Conservation (phyloP, 192 early-diverging fungal genomes). For the Entophlyctis helioformis region DNA sequence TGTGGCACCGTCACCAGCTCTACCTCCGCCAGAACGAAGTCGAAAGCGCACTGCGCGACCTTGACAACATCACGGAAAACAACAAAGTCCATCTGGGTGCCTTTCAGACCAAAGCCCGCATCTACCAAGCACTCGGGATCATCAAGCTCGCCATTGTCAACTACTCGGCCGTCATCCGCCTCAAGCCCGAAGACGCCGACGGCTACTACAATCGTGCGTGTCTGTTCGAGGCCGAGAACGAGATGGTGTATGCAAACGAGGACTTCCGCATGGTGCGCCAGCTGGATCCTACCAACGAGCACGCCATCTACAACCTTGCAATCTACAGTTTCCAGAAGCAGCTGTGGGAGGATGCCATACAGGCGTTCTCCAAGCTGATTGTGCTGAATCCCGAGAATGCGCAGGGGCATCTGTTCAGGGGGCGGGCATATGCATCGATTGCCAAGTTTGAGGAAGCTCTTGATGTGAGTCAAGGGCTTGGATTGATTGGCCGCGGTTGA, state of each 20-base stretch:
- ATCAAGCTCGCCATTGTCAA: conserved; percentile 37
- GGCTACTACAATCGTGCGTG: conserved; percentile 37
- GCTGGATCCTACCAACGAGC: conserved; percentile 36
- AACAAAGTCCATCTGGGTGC: conserved; percentile 37
- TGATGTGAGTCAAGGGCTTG: too few species aligned
- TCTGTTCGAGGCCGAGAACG: conserved; percentile 37
- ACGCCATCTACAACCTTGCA: conserved; percentile 35
- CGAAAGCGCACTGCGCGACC: conserved; percentile 28
- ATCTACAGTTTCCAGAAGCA: conserved; percentile 33
- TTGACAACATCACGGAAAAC: conserved; percentile 36
- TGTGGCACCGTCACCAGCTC: conserved; percentile 41
- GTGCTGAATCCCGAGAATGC: conserved; percentile 23
- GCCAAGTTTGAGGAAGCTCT: conserved; percentile 32
- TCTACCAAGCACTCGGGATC: conserved; percentile 34
- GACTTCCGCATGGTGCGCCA: conserved; percentile 35
- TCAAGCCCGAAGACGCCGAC: conserved; percentile 37
- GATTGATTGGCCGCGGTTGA: too few species aligned
- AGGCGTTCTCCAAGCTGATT: conserved; percentile 31
- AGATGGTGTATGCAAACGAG: conserved; percentile 41
- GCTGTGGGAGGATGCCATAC: conserved; percentile 35
- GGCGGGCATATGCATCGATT: conserved; percentile 24
- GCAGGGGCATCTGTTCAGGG: conserved; percentile 20
- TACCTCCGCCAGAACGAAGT: conserved; percentile 23
- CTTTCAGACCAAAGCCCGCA: conserved; percentile 32
- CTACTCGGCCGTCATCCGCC: conserved; percentile 39